Percentiles rank a stretch among this genome's conserved stretches.
These are phyloP conservation scores for Kurtzmaniella fragi DNA, from an alignment of 805 yeast species.

Conservation along the genomic window DNA sequence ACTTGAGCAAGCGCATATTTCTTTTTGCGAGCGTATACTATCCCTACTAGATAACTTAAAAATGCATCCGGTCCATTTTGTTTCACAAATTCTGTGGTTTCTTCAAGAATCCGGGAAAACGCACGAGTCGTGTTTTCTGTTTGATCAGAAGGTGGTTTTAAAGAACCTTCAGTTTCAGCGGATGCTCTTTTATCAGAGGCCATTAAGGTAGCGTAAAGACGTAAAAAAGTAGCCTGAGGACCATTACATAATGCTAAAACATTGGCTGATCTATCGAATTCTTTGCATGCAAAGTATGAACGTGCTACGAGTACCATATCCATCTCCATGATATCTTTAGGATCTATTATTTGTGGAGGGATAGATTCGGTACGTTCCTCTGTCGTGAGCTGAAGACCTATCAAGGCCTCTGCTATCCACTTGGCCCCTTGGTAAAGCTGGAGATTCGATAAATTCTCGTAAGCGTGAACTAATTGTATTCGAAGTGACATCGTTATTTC, in stretches of 20 bases:
- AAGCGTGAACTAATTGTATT: constrained; percentile 23
- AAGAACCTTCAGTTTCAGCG: constrained; percentile 65
- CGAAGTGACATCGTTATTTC: constrained; percentile 9
- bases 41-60: constrained; percentile 67
- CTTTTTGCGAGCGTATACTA: constrained; percentile 58
- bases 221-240: constrained; percentile 53
- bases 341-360: constrained; percentile 10
- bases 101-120: constrained; percentile 33
- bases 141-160: constrained; percentile 1
- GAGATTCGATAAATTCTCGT: constrained; percentile 44
- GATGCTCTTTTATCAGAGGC: constrained; percentile 73
- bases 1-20: constrained; percentile 58
- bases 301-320: constrained; percentile 57
- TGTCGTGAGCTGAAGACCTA: constrained; percentile 41
- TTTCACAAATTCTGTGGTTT: constrained; percentile 29
- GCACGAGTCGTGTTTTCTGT: constrained; percentile 19
- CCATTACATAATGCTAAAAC: constrained; percentile 48
- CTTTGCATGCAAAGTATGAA: constrained; percentile 74
- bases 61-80: constrained; percentile 46
- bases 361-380: neutral
- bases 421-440: constrained; percentile 68
- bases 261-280: constrained; percentile 73
- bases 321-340: constrained; percentile 33
- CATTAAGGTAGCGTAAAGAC: constrained; percentile 64
- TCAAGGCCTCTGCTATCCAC: constrained; percentile 79